phyloP scores from a whole-genome alignment of 495 filamentous ascomycete species.

The Jackrogersella multiformis region DNA sequence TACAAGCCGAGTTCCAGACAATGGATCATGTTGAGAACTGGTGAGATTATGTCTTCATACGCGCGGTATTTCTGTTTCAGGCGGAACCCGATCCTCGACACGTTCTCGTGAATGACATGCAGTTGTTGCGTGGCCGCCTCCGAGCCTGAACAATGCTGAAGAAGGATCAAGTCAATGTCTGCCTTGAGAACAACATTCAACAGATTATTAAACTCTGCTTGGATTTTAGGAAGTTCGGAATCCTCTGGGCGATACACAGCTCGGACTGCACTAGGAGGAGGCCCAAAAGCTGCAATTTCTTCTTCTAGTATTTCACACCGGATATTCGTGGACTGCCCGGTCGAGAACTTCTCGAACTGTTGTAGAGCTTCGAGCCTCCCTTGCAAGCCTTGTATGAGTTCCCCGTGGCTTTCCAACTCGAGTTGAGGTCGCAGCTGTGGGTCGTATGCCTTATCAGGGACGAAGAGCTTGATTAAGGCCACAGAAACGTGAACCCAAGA shows the following conservation, averaged over 20 bases:
- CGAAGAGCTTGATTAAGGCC: conserved; percentile 77
- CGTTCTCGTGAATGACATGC: conserved; percentile 72
- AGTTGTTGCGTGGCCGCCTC: conserved; percentile 55
- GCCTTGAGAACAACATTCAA: conserved; percentile 70
- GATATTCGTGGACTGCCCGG: conserved; percentile 70
- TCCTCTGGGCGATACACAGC: conserved; percentile 72
- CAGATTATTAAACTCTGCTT: conserved; percentile 82
- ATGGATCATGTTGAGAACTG: conserved; percentile 81
- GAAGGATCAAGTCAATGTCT: conserved; percentile 56
- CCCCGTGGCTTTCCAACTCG: conserved; percentile 70
- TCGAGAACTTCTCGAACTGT: conserved; percentile 71
- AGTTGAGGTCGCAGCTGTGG: conserved; percentile 81
- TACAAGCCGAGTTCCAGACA: conserved; percentile 80
- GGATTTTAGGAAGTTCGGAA: conserved; percentile 75
- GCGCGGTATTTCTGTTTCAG: conserved; percentile 72
- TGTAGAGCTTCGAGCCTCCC: conserved; percentile 68
- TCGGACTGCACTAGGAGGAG: conserved; percentile 60
- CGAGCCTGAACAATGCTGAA: conserved; percentile 36
- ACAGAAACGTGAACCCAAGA: conserved; percentile 75
- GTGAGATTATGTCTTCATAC: conserved; percentile 85
- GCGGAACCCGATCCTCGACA: conserved; percentile 71
- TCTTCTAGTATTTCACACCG: conserved; percentile 67
- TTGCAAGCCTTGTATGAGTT: conserved; percentile 63
- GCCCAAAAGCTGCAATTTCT: conserved; percentile 69
- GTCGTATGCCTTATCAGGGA: conserved; percentile 87